Evolutionary conservation across 176 grass and related monocot species (phyloP).

Genomic region (Avena sativa): DNA sequence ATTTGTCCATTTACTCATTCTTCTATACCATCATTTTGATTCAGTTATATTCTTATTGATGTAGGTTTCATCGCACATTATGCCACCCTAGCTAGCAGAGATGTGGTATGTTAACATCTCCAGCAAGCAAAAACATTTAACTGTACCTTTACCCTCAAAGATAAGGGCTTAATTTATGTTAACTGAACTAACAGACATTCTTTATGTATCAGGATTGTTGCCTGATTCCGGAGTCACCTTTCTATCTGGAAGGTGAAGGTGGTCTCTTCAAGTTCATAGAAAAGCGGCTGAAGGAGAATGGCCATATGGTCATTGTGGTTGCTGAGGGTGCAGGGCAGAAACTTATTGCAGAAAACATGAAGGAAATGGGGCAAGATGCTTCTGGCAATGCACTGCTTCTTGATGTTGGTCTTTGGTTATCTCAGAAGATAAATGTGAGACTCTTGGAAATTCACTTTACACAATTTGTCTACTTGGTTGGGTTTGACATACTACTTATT

Average conservation of each 20-base stretch:
- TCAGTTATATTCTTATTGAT: slow-evolving; percentile 29
- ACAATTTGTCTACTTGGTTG: neutral
- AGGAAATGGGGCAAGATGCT: slow-evolving; percentile 71
- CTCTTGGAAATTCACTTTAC: neutral
- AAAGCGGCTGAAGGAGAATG: slow-evolving; percentile 85
- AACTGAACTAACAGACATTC: slow-evolving; percentile 26
- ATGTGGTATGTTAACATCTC: slow-evolving; percentile 75
- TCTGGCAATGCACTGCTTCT: slow-evolving; percentile 88
- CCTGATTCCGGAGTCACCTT: slow-evolving; percentile 96
- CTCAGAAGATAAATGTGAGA: slow-evolving; percentile 91
- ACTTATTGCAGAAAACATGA: slow-evolving; percentile 81
- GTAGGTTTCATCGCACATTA: slow-evolving; percentile 95
- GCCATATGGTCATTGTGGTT: slow-evolving; percentile 98
- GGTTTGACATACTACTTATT: neutral
- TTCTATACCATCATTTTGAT: slow-evolving; percentile 5
- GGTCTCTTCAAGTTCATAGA: slow-evolving; percentile 84
- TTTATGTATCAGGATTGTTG: slow-evolving; percentile 81
- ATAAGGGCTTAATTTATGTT: slow-evolving; percentile 1
- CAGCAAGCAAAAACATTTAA: slow-evolving; percentile 11
- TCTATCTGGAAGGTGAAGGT: slow-evolving; percentile 89
- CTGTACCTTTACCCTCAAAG: neutral
- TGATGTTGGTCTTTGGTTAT: slow-evolving; percentile 97
- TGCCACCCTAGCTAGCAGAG: slow-evolving; percentile 98
- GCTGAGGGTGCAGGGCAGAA: slow-evolving; percentile 98
- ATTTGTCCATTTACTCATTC: slow-evolving; percentile 5